Base-by-base conservation (phyloP, 345 rosid genomes). In the Corymbia maculata region DNA sequence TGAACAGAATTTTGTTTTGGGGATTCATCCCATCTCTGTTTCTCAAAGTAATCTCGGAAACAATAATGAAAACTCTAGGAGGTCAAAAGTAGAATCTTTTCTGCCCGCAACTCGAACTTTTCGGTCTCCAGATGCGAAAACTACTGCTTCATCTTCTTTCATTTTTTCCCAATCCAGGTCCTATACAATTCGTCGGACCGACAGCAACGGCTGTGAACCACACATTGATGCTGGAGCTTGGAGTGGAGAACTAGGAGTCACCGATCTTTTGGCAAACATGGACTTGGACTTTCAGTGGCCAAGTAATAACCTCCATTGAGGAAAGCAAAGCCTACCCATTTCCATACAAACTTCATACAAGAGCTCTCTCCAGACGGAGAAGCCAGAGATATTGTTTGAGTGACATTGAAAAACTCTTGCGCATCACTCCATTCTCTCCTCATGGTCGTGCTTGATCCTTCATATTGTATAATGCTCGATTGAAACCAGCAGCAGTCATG, bases 171-270 rank as follows among this genome's bases (percentile, higher is more conserved):
- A 47, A 7, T 90, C 61, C 92, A 97, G 99, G 99, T 91, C 98
- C 99, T 13, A 94, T 98, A 90, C 99, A 98, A 90, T 98, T 98
- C 49, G 91, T 32, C 68, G 99, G 99, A 50, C 95, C 98, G 9
- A 91, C 95, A 59, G 91, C 98, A 13, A 89, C 91, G 85, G 96
- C 94, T 0, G 90, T 88, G 55, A 97, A 91, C 90, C 98, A 94
- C 92, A 98, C 99, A 13, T 90, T 97, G 68, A 90, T 94, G 85
- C 91, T 97, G 68, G 99, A 98, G 92, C 95, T 95, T 16, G 99
- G 97, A 53, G 96, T 75, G 82, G 82, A 75, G 82, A 75, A 75
- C 14, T 75, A 75, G 49, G 49, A 22, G 26, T 42, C 82, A 42
- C 82, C 9, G 82, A 12, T 9, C 19, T 75, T 75, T 36, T 75